Base-by-base conservation (phyloP, 352 stramenopile species). In the Pythium guiyangense region DNA sequence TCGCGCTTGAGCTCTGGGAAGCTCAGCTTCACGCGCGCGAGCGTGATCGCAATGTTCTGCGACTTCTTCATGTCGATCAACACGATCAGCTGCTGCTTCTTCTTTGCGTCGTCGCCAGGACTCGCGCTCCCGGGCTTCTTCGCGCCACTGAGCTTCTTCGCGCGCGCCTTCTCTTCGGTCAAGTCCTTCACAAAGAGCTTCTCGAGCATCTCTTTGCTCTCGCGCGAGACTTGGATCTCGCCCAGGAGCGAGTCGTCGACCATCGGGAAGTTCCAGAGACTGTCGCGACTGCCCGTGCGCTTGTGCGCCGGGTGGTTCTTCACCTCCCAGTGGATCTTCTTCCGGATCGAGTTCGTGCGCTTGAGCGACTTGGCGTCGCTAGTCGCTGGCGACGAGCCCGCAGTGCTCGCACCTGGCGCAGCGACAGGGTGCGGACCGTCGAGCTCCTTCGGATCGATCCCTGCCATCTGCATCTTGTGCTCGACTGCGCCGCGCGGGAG, bases 1-100 rank as follows among this genome's bases (percentile, higher is more conserved):
- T 94, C 79, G 22, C 65, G 70, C 61, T 88, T 89, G 14, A 94
- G 66, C 60, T 90, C 69, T 0, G 79, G 60, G 53, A 88, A 92
- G 9, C 62, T 53, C 22, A 90, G 57, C 64, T 92, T 92, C 2
- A 94, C 73, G 35, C 84, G 80, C 2, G 84, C 84, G 39, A 94
- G 49, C 15, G 82, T 91, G 50, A 94, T 94, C 11, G 82, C 74
- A 52, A 94, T 91, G 63, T 94, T 94, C 62, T 94, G 84, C 20
- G 82, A 86, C 52, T 92, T 94, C 51, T 94, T 94, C 78, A 92
- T 89, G 57, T 94, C 84, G 43, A 94, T 86, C 37, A 94, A 70
- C 27, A 79, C 73, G 27, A 93, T 70, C 59, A 90, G 75, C 27
- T 82, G 73, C 56, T 86, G 86, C 65, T 88, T 87, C 52, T 86